Conservation (phyloP, 371 early-diverging fungal genomes). For the Zopfochytrium polystomum region DNA sequence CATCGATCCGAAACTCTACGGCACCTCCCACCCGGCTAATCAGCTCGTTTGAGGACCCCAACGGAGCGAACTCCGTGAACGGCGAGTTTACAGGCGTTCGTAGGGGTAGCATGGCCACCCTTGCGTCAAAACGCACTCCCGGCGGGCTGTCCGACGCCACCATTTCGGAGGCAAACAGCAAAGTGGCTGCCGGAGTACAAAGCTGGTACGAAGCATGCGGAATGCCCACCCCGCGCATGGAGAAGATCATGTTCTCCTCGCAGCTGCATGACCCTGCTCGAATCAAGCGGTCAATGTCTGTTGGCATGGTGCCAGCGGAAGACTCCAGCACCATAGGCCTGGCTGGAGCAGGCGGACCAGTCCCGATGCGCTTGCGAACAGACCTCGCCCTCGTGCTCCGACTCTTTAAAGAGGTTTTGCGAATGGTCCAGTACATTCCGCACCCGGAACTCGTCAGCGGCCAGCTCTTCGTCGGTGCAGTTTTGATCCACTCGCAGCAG, state of each 20-base stretch:
- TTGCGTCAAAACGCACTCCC: not conserved
- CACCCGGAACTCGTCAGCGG: slow-evolving; percentile 41
- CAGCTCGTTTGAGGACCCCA: slow-evolving; percentile 1
- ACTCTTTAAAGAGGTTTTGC: slow-evolving; percentile 40
- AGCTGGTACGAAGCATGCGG: slow-evolving; percentile 33
- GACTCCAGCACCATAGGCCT: no score
- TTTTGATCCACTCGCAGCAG: slow-evolving; percentile 31
- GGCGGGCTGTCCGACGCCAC: slow-evolving; percentile 2
- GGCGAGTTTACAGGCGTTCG: not conserved
- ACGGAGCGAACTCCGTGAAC: slow-evolving; percentile 12
- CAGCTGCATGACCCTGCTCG: no score
- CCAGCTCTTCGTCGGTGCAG: slow-evolving; percentile 39
- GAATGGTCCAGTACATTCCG: slow-evolving; percentile 39
- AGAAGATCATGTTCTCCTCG: slow-evolving; percentile 27
- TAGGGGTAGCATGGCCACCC: not conserved
- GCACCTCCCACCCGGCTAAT: not conserved
- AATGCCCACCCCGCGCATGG: slow-evolving; percentile 19
- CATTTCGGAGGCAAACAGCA: slow-evolving; percentile 28
- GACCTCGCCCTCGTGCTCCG: slow-evolving; percentile 16
- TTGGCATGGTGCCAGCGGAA: no score
- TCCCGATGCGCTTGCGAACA: no score
- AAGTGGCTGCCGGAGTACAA: slow-evolving; percentile 26
- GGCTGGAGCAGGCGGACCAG: no score
- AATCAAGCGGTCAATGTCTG: no score
- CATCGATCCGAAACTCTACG: slow-evolving; percentile 15